Evolutionary conservation across 2,329 filamentous ascomycete species (phyloP).

Genomic region (Magnaporthiopsis rhizophila): DNA sequence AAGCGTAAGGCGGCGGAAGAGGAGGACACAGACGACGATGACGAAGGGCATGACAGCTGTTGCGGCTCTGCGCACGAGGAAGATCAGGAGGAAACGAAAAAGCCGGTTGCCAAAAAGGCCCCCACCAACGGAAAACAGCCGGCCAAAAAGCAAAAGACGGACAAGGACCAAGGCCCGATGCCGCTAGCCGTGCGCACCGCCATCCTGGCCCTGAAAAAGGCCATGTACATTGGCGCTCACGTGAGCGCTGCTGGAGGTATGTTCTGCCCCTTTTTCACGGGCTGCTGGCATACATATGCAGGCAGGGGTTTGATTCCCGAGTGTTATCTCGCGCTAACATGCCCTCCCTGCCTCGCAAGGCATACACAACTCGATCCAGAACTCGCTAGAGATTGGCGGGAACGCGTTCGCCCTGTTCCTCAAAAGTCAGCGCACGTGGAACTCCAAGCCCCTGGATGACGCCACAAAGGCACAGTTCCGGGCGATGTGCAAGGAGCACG

Average conservation of each 20-base stretch:
- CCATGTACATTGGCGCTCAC: conserved; percentile 84
- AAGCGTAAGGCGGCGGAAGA: conserved; percentile 17
- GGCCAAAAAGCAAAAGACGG: conserved; percentile 30
- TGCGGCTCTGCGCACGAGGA: conserved; percentile 13
- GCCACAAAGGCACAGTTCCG: conserved; percentile 64
- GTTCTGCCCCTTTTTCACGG: conserved; percentile 14
- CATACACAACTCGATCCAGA: conserved; percentile 79
- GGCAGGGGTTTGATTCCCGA: background rate
- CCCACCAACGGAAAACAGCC: background rate
- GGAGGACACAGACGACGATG: conserved; percentile 19
- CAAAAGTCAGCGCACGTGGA: conserved; percentile 95
- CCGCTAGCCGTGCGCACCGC: conserved; percentile 63
- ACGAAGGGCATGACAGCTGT: conserved; percentile 14
- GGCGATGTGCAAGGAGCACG: conserved; percentile 56
- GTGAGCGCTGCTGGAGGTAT: conserved; percentile 81
- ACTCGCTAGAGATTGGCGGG: conserved; percentile 72
- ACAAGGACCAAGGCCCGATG: conserved; percentile 38
- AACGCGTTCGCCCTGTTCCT: conserved; percentile 94
- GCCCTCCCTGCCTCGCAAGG: conserved; percentile 29
- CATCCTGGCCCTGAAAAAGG: conserved; percentile 51
- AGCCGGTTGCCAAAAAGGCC: conserved; percentile 19
- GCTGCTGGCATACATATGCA: background rate
- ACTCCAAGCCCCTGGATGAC: conserved; percentile 65
- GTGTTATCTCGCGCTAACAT: background rate
- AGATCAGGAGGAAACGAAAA: conserved; percentile 26